phyloP scores from a whole-genome alignment of 331 rosid genomes.

The Erythrophleum ivorense region DNA sequence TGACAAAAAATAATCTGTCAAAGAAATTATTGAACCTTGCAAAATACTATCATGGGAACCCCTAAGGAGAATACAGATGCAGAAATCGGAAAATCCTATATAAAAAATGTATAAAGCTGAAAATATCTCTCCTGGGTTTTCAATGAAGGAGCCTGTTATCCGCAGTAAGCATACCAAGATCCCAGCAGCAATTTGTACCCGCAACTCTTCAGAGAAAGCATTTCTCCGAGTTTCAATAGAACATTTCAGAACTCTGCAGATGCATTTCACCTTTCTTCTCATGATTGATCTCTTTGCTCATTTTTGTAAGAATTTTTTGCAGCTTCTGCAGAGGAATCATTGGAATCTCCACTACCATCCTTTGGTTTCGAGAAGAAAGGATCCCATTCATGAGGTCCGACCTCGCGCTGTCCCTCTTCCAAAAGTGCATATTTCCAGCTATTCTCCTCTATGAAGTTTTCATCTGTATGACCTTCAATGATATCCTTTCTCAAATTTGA shows the following conservation, averaged over 20 bases:
- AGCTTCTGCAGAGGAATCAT: slow-evolving; percentile 19
- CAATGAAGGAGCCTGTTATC: neutral
- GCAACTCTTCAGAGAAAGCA: slow-evolving; percentile 2
- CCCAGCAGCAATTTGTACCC: neutral
- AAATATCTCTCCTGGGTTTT: neutral
- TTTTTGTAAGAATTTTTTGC: slow-evolving; percentile 15
- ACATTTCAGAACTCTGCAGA: neutral
- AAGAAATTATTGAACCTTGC: neutral
- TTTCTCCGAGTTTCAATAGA: neutral
- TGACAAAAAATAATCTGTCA: neutral
- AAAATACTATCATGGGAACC: neutral
- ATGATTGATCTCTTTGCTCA: slow-evolving; percentile 18
- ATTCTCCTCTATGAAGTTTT: slow-evolving; percentile 29
- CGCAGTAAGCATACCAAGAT: slow-evolving; percentile 9
- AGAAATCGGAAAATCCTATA: neutral
- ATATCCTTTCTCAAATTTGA: slow-evolving; percentile 13
- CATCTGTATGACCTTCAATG: slow-evolving; percentile 11
- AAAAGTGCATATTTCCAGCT: slow-evolving; percentile 23
- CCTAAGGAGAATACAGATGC: neutral
- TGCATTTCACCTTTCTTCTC: slow-evolving; percentile 5
- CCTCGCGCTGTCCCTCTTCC: slow-evolving; percentile 29
- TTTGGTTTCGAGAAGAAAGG: slow-evolving; percentile 25
- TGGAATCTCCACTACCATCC: slow-evolving; percentile 15
- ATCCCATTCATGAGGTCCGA: slow-evolving; percentile 30
- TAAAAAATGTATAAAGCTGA: neutral